A percentile compares a stretch with the other conserved stretches of the same genome.
phyloP scores from a whole-genome alignment of 2,329 filamentous ascomycete species.

The Cladosporium colombiae region DNA sequence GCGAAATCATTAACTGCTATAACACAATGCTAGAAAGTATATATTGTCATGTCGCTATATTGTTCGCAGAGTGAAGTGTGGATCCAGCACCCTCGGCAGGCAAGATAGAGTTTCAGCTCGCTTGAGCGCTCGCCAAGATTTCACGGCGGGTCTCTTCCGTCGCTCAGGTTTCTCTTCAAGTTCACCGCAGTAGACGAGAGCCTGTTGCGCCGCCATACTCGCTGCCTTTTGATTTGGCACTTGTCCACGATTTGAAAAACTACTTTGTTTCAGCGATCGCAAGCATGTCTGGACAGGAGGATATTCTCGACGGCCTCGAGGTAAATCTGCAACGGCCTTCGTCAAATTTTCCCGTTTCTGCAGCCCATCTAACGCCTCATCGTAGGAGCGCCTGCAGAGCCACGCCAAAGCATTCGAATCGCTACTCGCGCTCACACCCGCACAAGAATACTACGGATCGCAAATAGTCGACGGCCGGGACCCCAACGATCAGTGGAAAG shows the following conservation, averaged over 20 bases:
- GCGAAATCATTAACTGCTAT: background rate
- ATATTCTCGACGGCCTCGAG: conserved; percentile 35
- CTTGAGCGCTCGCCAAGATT: conserved; percentile 15
- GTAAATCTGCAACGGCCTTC: conserved; percentile 29
- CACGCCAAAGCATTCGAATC: conserved; percentile 80
- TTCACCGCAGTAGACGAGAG: conserved; percentile 11
- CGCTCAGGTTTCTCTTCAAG: conserved; percentile 17
- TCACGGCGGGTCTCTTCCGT: conserved; percentile 1
- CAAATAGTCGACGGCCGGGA: conserved; percentile 63
- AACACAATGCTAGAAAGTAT: background rate
- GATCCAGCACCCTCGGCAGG: conserved; percentile 9
- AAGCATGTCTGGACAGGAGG: conserved; percentile 26
- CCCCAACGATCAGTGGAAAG: conserved; percentile 84
- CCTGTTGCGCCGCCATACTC: conserved; percentile 1
- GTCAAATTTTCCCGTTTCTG: background rate
- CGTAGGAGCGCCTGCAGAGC: conserved; percentile 55
- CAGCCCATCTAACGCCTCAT: conserved; percentile 24
- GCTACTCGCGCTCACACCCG: conserved; percentile 81
- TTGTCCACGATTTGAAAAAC: background rate
- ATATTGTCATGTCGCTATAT: background rate
- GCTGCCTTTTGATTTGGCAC: conserved; percentile 5
- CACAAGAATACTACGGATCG: conserved; percentile 76
- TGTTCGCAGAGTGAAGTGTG: background rate
- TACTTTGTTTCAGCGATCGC: background rate
- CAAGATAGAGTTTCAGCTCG: background rate